phyloP scores from a whole-genome alignment of 1,139 yeast genomes.

The Kazachstania sp. region DNA sequence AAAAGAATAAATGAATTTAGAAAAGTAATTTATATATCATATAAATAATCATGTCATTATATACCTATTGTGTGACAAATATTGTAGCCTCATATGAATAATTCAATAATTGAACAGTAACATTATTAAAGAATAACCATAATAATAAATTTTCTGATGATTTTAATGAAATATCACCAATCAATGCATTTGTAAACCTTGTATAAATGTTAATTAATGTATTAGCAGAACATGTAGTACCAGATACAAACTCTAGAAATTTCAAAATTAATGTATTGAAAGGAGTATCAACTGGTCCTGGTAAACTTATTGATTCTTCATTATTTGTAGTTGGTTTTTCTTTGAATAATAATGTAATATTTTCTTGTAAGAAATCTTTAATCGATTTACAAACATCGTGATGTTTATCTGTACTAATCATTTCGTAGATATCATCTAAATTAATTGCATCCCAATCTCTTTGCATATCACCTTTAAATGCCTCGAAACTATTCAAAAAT shows the following conservation, averaged over 20 bases:
- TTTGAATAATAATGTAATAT: slow-evolving; percentile 10
- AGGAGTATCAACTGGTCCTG: not conserved
- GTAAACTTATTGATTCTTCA: not conserved
- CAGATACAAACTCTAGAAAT: slow-evolving; percentile 13
- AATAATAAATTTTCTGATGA: slow-evolving; percentile 16
- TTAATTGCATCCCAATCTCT: slow-evolving; percentile 51
- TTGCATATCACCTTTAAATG: slow-evolving; percentile 46
- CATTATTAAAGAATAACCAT: slow-evolving; percentile 20
- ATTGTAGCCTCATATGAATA: slow-evolving; percentile 13
- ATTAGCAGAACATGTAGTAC: slow-evolving; percentile 12
- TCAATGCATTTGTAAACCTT: slow-evolving; percentile 19
- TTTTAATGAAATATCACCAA: slow-evolving; percentile 20
- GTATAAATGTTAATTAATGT: slow-evolving; percentile 16
- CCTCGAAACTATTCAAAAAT: slow-evolving; percentile 44
- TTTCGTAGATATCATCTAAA: slow-evolving; percentile 17
- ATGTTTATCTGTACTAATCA: slow-evolving; percentile 16
- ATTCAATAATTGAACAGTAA: slow-evolving; percentile 12
- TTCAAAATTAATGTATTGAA: slow-evolving; percentile 9
- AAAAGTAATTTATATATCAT: not conserved
- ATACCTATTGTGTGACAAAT: slow-evolving; percentile 1
- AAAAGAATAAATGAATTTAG: not conserved
- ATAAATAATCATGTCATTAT: not conserved
- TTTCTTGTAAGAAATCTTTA: slow-evolving; percentile 11
- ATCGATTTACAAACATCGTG: slow-evolving; percentile 10
- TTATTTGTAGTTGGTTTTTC: slow-evolving; percentile 7